Conservation (phyloP, 1,139 yeast species). For the Saccharomyces pastorianus region DNA sequence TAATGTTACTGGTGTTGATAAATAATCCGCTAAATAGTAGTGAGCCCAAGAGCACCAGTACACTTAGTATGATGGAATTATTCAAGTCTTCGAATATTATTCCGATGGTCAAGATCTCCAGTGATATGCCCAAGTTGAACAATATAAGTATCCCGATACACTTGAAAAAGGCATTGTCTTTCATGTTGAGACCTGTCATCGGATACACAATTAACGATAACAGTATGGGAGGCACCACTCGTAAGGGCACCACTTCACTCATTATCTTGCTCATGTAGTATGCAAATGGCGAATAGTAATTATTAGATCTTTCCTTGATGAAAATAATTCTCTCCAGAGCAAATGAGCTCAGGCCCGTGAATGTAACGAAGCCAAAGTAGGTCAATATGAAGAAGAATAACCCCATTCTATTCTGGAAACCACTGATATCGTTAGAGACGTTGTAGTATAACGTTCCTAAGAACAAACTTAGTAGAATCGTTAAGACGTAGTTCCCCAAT, state of each 20-base stretch:
- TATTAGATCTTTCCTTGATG: conserved; percentile 86
- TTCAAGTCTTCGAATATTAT: conserved; percentile 84
- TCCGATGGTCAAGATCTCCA: conserved; percentile 80
- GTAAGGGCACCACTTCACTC: conserved; percentile 82
- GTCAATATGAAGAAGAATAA: conserved; percentile 84
- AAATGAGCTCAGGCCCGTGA: conserved; percentile 85
- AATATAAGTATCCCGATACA: conserved; percentile 64
- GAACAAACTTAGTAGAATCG: conserved; percentile 68
- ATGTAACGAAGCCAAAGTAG: conserved; percentile 84
- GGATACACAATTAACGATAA: conserved; percentile 83
- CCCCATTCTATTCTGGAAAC: conserved; percentile 92
- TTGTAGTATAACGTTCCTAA: conserved; percentile 82
- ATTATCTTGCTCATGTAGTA: conserved; percentile 78
- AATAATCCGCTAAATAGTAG: conserved; percentile 87
- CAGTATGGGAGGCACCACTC: conserved; percentile 83
- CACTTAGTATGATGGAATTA: conserved; percentile 84
- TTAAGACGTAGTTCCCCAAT: conserved; percentile 71
- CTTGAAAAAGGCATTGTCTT: conserved; percentile 66
- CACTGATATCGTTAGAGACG: conserved; percentile 80
- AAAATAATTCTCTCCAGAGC: conserved; percentile 82
- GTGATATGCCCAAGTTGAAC: conserved; percentile 79
- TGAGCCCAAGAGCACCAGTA: conserved; percentile 72
- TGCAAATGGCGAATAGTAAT: conserved; percentile 79
- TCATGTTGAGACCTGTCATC: conserved; percentile 77
- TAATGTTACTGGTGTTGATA: conserved; percentile 58